Evolutionary conservation across 441 rosid species (phyloP).

Genomic region (Gossypium aridum): DNA sequence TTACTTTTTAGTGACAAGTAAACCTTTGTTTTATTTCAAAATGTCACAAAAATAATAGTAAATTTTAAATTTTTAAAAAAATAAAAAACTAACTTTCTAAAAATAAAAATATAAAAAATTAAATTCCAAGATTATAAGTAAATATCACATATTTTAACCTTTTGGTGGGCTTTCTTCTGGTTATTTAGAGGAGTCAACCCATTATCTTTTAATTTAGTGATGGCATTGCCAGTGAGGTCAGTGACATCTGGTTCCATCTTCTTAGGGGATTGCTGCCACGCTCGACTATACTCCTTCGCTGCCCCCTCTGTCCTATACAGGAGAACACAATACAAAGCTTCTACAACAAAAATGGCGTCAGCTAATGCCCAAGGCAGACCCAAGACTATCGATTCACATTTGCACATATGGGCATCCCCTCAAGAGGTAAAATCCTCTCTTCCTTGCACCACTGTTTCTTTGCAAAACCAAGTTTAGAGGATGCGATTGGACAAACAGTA

Average conservation of each 20-base stretch:
- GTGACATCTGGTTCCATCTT: slow-evolving; percentile 12
- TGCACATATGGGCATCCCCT: slow-evolving; percentile 93
- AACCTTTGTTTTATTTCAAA: no score
- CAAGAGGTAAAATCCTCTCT: slow-evolving; percentile 44
- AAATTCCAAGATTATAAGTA: no score
- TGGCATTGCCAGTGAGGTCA: slow-evolving; percentile 12
- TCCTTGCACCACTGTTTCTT: background rate
- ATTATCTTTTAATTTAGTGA: background rate
- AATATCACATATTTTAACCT: no score
- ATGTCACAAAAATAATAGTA: no score
- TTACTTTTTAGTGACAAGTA: no score
- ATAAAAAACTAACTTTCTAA: no score
- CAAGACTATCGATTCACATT: slow-evolving; percentile 77
- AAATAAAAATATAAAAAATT: no score
- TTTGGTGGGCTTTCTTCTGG: background rate
- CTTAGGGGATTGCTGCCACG: background rate
- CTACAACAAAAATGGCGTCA: slow-evolving; percentile 37
- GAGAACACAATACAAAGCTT: slow-evolving; percentile 5
- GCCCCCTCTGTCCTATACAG: background rate
- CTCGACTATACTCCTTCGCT: slow-evolving; percentile 6
- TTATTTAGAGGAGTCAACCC: background rate
- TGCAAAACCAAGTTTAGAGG: background rate
- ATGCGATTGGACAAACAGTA: background rate
- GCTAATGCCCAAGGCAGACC: slow-evolving; percentile 18
- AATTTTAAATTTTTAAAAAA: no score